A percentile compares a stretch with the other conserved stretches of the same genome.
Evolutionary conservation across 192 early-diverging fungal genomes (phyloP).

Genomic region (Entomortierella beljakovae): DNA sequence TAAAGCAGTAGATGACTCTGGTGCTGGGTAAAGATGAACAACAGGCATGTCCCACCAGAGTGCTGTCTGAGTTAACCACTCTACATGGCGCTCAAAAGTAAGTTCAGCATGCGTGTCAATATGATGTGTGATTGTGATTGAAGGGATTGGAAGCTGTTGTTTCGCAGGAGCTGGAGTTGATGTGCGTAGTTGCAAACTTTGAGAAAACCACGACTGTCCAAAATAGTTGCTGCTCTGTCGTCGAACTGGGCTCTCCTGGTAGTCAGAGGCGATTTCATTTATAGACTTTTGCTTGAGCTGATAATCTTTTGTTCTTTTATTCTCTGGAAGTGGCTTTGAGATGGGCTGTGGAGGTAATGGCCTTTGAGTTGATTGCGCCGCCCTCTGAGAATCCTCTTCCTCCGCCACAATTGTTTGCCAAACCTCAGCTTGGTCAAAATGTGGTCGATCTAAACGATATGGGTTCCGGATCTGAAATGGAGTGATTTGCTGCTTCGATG

Average conservation of each 20-base stretch:
- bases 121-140: slow-evolving; percentile 35
- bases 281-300: neutral
- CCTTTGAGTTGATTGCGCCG: neutral
- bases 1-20: slow-evolving; percentile 1
- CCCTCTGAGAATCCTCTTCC: slow-evolving; percentile 2
- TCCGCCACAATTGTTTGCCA: slow-evolving; percentile 22
- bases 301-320: neutral
- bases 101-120: slow-evolving; percentile 44
- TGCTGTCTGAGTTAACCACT: slow-evolving; percentile 52
- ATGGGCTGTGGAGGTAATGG: slow-evolving; percentile 14
- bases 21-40: slow-evolving; percentile 38
- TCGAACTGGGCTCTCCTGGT: neutral
- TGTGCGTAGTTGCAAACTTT: neutral
- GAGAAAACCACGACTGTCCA: slow-evolving; percentile 22
- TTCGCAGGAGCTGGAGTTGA: neutral
- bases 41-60: slow-evolving; percentile 55
- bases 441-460: slow-evolving; percentile 42
- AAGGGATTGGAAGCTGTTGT: slow-evolving; percentile 9
- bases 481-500: slow-evolving; percentile 20
- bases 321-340: neutral
- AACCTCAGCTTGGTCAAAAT: slow-evolving; percentile 24
- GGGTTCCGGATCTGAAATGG: slow-evolving; percentile 48
- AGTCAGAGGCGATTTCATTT: neutral
- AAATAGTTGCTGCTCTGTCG: slow-evolving; percentile 18
- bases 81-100: slow-evolving; percentile 49